A percentile compares a stretch with the other conserved stretches of the same genome.
These are phyloP conservation scores for Leishmania guyanensis DNA, from an alignment of 208 protist genomes.

Conservation along the genomic window DNA sequence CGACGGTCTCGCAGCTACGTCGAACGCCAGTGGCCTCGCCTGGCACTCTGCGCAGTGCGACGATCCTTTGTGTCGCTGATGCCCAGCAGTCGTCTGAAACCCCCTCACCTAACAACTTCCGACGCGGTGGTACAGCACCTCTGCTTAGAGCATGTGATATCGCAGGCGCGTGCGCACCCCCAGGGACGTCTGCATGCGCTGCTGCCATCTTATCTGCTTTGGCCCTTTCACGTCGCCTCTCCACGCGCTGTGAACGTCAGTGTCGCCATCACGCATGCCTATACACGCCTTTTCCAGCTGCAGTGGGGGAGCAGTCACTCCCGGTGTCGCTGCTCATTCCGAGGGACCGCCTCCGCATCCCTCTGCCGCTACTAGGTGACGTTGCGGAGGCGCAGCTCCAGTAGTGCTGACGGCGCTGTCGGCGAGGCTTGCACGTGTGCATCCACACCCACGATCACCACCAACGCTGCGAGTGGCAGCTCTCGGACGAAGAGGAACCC, in stretches of 20 bases:
- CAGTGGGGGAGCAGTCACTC: constrained; percentile 46
- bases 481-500: background rate
- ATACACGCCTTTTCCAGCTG: constrained; percentile 42
- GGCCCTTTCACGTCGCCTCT: constrained; percentile 7
- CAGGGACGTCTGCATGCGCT: constrained; percentile 33
- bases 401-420: constrained; percentile 7
- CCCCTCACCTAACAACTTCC: constrained; percentile 16
- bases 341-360: constrained; percentile 27
- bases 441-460: background rate
- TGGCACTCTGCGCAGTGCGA: background rate
- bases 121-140: constrained; percentile 27
- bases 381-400: constrained; percentile 6
- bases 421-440: background rate
- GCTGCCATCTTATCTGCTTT: constrained; percentile 23
- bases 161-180: constrained; percentile 33
- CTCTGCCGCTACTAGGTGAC: background rate
- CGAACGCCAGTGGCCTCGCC: background rate
- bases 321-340: constrained; percentile 38
- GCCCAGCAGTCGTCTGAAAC: background rate
- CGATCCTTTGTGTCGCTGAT: background rate
- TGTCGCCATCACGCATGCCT: constrained; percentile 36
- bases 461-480: background rate
- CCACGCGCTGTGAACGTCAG: constrained; percentile 17
- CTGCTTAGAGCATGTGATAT: constrained; percentile 38
- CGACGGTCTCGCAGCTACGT: background rate